A percentile compares a stretch with the other conserved stretches of the same genome.
Conservation (phyloP, 345 rosid genomes). For the Zanthoxylum bungeanum region DNA sequence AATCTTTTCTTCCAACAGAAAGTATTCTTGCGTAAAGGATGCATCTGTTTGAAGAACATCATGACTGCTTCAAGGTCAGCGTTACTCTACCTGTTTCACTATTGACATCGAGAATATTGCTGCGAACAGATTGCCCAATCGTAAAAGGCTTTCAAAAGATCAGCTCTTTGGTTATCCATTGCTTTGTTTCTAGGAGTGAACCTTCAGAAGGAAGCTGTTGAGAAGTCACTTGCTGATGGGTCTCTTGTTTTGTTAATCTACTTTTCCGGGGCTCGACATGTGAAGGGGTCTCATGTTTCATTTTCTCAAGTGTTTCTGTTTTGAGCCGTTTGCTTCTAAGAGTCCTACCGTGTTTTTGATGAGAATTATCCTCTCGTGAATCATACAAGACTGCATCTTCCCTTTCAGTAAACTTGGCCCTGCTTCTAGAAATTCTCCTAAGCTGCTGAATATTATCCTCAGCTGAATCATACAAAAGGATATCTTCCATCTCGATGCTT, state of each 20-base stretch:
- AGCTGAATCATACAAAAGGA: slow-evolving; percentile 35
- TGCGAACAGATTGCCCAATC: slow-evolving; percentile 92
- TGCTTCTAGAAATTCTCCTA: slow-evolving; percentile 22
- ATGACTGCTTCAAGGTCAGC: no score
- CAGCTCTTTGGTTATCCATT: slow-evolving; percentile 55
- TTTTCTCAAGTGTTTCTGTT: slow-evolving; percentile 6
- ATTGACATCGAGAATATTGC: slow-evolving; percentile 70
- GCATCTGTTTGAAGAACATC: no score
- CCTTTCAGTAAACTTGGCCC: slow-evolving; percentile 29
- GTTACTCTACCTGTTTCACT: no score
- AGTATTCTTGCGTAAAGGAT: no score
- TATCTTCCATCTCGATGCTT: slow-evolving; percentile 30
- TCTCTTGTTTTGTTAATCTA: slow-evolving; percentile 8
- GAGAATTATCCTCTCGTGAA: slow-evolving; percentile 35
- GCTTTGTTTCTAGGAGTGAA: no score
- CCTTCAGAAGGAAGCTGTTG: no score
- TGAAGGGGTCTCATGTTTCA: slow-evolving; percentile 6
- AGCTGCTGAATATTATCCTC: slow-evolving; percentile 26
- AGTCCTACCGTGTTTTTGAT: slow-evolving; percentile 15
- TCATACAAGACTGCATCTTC: slow-evolving; percentile 50
- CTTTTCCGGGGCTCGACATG: slow-evolving; percentile 11
- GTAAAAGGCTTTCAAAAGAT: slow-evolving; percentile 65
- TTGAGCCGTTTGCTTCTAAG: slow-evolving; percentile 33
- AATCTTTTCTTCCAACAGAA: slow-evolving; percentile 87
- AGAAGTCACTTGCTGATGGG: slow-evolving; percentile 28